Base-by-base conservation (phyloP, 768 basidiomycete species). In the Tephrocybe rancida region DNA sequence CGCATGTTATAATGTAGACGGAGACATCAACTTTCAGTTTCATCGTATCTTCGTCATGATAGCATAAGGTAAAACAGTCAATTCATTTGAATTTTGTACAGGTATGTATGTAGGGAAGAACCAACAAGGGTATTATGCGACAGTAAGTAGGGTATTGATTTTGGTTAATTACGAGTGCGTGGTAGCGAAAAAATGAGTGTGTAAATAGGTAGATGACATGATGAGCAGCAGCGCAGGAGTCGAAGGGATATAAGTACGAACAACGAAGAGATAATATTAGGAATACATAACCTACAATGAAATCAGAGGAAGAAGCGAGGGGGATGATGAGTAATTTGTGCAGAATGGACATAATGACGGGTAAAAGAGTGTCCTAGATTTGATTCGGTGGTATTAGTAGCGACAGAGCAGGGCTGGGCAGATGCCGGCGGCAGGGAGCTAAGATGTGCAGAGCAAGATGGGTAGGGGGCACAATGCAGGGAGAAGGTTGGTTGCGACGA, bases 141-240 rank as follows among this genome's bases (percentile, higher is more conserved):
- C 45, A 51, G 56, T 56, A 47, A 14, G 21, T 39, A 39, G 52
- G 44, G 56, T 62, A 62, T 62, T 57, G 39, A 57, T 50, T 45
- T 55, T 44, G 50, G 52, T 56, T 53, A 32, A 58, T 54, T 58
- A 58, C 39, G 53, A 42, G 11, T 35, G 39, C 38, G 42, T 24
- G 34, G 22, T 48, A 37, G 34, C 22, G n/a, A 48, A 44, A 35
- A 34, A 50, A 52, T 53, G 59, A 48, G 50, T 18, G 48, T 26
- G 50, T 48, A 56, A 43, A 47, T 48, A 56, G 37, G 50, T 51
- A 57, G 53, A 58, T 54, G 35, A 47, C 53, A 51, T 45, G 35
- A 27, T 25, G n/a, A n/a, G n/a, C 32, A 52, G 49, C 34, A 46
- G 46, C 18, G 14, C 6, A 44, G 13, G 37, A 54, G 45, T 41